Percentiles rank a stretch among this genome's conserved stretches.
Evolutionary conservation across 2,329 filamentous ascomycete genomes (phyloP).

Genomic region (Aureobasidium sp.): DNA sequence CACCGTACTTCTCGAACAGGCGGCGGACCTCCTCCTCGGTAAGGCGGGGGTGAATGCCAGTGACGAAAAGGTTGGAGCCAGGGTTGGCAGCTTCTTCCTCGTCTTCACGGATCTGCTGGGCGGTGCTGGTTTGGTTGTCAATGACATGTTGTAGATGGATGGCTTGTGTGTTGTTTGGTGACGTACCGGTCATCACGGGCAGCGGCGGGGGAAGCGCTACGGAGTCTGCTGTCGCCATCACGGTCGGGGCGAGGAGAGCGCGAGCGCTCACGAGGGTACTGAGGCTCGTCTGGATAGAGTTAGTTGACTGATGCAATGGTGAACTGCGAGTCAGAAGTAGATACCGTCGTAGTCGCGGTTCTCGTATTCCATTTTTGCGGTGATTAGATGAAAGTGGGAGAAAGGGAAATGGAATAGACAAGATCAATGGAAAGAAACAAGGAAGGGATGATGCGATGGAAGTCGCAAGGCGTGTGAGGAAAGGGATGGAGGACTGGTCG

Average conservation of each 20-base stretch:
- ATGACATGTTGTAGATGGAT: background rate
- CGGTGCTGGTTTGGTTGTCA: conserved; percentile 33
- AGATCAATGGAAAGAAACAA: conserved; percentile 3
- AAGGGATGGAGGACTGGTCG: conserved; percentile 3
- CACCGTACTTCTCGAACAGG: conserved; percentile 97
- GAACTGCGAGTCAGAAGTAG: conserved; percentile 21
- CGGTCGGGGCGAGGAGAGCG: conserved; percentile 52
- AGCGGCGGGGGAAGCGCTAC: conserved; percentile 54
- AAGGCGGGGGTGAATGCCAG: conserved; percentile 89
- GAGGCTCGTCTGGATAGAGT: conserved; percentile 45
- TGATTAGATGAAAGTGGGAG: conserved; percentile 18
- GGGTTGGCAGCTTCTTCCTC: conserved; percentile 78
- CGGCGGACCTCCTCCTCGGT: conserved; percentile 84
- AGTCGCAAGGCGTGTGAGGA: background rate
- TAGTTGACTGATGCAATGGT: conserved; percentile 1
- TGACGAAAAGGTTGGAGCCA: conserved; percentile 97
- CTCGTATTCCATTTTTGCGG: conserved; percentile 56
- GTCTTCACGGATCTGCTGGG: conserved; percentile 38
- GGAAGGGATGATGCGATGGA: conserved; percentile 13
- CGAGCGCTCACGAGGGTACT: conserved; percentile 58
- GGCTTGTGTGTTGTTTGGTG: background rate
- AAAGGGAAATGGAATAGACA: background rate
- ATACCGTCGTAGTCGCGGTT: conserved; percentile 60
- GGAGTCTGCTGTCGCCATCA: conserved; percentile 50
- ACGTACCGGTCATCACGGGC: conserved; percentile 38